phyloP scores from a whole-genome alignment of 2,329 filamentous ascomycete genomes.

The Pseudogymnoascus sp. region DNA sequence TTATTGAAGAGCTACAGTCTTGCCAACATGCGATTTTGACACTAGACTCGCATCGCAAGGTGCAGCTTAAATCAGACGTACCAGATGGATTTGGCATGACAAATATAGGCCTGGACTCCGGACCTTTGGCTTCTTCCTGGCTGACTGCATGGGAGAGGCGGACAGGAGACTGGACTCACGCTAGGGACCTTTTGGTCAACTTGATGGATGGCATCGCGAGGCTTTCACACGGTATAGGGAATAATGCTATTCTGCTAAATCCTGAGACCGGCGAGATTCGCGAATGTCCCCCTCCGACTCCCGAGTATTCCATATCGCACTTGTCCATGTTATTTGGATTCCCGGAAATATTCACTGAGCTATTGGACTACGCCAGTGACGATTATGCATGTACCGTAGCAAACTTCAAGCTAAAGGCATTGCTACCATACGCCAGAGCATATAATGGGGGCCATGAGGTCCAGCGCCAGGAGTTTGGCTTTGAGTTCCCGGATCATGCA shows the following conservation, averaged over 20 bases:
- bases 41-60: conserved; percentile 10
- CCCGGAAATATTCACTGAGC: background rate
- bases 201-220: background rate
- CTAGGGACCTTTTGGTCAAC: background rate
- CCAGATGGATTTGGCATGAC: conserved; percentile 7
- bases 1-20: conserved; percentile 38
- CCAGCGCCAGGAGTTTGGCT: conserved; percentile 5
- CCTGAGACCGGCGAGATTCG: background rate
- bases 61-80: background rate
- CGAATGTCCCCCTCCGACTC: conserved; percentile 7
- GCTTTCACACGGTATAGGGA: background rate
- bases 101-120: conserved; percentile 9
- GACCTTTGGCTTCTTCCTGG: conserved; percentile 8
- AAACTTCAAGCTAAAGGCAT: conserved; percentile 4
- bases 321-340: background rate
- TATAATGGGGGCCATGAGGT: conserved; percentile 10
- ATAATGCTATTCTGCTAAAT: conserved; percentile 8
- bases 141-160: conserved; percentile 9
- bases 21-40: background rate
- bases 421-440: conserved; percentile 4
- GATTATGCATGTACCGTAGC: background rate
- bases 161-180: background rate
- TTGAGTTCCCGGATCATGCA: conserved; percentile 5
- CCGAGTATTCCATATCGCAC: conserved; percentile 1
- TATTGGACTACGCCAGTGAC: background rate